Conservation (phyloP, 805 yeast genomes). For the Candida silvatica region DNA sequence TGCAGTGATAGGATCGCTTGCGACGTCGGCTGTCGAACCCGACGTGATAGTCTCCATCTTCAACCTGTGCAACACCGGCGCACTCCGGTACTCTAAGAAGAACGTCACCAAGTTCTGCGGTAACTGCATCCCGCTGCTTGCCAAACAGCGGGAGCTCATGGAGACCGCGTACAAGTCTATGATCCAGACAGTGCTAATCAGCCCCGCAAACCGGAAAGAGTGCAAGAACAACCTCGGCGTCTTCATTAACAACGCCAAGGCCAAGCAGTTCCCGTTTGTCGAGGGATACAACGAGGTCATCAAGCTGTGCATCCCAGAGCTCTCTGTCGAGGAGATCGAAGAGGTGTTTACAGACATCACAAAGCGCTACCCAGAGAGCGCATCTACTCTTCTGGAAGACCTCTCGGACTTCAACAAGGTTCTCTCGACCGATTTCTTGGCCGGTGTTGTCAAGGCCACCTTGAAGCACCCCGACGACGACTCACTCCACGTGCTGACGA, state of each 20-base stretch:
- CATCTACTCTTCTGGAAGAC: slow-evolving; percentile 35
- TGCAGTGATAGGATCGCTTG: slow-evolving; percentile 9
- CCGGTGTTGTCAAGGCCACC: slow-evolving; percentile 28
- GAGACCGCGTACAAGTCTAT: slow-evolving; percentile 9
- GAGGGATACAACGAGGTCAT: no score
- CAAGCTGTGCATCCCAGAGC: slow-evolving; percentile 23
- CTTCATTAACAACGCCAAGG: slow-evolving; percentile 19
- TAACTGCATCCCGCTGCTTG: slow-evolving; percentile 13
- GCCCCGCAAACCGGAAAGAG: slow-evolving; percentile 14
- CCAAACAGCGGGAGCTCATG: not conserved
- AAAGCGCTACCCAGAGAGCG: slow-evolving; percentile 26
- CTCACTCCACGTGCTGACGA: slow-evolving; percentile 36
- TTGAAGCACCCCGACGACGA: slow-evolving; percentile 8
- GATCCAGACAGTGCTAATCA: slow-evolving; percentile 19
- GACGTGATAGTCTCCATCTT: slow-evolving; percentile 12
- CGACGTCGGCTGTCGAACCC: slow-evolving; percentile 5
- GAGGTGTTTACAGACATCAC: slow-evolving; percentile 35
- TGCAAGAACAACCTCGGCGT: slow-evolving; percentile 24
- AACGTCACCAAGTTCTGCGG: slow-evolving; percentile 18
- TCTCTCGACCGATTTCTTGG: slow-evolving; percentile 43
- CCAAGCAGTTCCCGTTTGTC: slow-evolving; percentile 18
- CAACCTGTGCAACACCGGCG: slow-evolving; percentile 13
- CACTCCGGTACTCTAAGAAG: slow-evolving; percentile 18
- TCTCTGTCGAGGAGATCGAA: slow-evolving; percentile 37
- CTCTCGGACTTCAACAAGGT: slow-evolving; percentile 44